These are phyloP conservation scores for Diaporthe helianthi DNA, from an alignment of 2,329 filamentous ascomycete genomes.

Conservation along the genomic window DNA sequence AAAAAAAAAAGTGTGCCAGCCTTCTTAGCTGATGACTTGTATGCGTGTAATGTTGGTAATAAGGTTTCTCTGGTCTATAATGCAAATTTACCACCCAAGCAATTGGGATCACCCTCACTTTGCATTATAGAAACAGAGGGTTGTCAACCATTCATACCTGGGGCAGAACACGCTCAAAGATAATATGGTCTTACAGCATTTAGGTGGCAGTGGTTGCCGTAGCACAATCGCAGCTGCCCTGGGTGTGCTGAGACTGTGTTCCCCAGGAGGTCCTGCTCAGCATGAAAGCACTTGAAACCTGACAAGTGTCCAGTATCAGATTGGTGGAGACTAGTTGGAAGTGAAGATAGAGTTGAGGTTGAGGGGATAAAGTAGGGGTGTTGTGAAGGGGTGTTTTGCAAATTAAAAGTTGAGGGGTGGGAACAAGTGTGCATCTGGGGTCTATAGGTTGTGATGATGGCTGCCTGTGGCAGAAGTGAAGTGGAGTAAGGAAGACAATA, in stretches of 20 bases:
- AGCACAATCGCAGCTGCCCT: background rate
- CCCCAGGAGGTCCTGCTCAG: background rate
- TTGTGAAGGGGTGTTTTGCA: no score
- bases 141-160: background rate
- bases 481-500: no score
- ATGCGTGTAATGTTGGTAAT: background rate
- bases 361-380: no score
- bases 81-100: background rate
- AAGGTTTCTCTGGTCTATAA: background rate
- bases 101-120: slow-evolving; percentile 5
- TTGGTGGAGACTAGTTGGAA: no score
- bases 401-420: no score
- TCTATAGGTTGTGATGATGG: no score
- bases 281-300: background rate
- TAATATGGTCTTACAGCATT: background rate
- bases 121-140: background rate
- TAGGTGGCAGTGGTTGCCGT: background rate
- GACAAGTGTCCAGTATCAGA: background rate
- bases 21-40: background rate
- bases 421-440: no score
- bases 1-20: no score
- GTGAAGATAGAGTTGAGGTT: no score
- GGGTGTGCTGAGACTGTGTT: background rate
- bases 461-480: no score
- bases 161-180: background rate